Conservation (phyloP, 2,329 filamentous ascomycete genomes). For the Calycina marina region DNA sequence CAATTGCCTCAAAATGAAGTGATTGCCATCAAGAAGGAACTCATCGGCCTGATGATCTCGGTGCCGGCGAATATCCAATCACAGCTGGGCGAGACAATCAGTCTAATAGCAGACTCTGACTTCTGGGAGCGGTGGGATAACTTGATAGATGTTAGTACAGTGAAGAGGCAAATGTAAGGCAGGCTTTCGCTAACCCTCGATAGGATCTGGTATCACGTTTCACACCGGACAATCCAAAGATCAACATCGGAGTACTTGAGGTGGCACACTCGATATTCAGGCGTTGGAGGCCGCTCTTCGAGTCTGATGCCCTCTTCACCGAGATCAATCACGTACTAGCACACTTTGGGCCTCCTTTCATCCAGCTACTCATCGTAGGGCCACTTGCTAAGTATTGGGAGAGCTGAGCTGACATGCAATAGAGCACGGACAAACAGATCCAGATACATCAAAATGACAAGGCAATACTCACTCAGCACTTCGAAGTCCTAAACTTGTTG, state of each 20-base stretch:
- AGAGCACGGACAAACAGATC: conserved; percentile 58
- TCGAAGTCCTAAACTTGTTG: conserved; percentile 74
- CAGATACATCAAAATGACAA: conserved; percentile 64
- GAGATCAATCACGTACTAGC: conserved; percentile 93
- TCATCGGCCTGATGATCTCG: conserved; percentile 92
- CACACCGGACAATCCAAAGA: conserved; percentile 62
- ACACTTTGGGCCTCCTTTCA: conserved; percentile 72
- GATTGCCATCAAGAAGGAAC: conserved; percentile 77
- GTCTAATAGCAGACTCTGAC: conserved; percentile 93
- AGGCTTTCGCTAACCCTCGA: conserved; percentile 8
- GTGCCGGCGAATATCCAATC: conserved; percentile 78
- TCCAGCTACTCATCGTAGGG: conserved; percentile 60
- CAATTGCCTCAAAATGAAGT: conserved; percentile 77
- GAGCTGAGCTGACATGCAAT: too few species aligned
- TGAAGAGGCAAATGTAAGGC: background rate
- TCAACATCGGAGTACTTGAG: conserved; percentile 89
- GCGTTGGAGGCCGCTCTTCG: conserved; percentile 86
- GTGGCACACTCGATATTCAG: conserved; percentile 98
- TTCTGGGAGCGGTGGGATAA: conserved; percentile 96
- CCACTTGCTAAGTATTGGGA: conserved; percentile 1
- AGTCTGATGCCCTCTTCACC: conserved; percentile 79
- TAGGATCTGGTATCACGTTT: conserved; percentile 80
- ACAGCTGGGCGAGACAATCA: conserved; percentile 92
- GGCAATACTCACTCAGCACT: conserved; percentile 58
- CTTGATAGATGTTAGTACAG: conserved; percentile 57